Evolutionary conservation across 2,329 filamentous ascomycete species (phyloP).

Genomic region (Exophiala oligosperma): DNA sequence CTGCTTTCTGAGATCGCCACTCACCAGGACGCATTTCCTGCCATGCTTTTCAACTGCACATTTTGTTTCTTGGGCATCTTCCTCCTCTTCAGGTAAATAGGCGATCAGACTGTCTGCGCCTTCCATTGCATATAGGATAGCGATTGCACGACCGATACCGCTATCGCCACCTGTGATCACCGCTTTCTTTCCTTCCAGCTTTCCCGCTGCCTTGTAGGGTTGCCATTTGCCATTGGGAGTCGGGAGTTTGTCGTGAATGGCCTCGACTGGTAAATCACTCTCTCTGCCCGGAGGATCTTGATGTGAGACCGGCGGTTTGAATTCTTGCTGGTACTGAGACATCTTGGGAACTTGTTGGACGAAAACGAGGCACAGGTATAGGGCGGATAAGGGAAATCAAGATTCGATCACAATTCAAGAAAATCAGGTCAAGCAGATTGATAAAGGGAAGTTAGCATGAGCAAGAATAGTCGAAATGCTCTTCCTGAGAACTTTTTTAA

Average conservation of each 20-base stretch:
- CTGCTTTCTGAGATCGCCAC: conserved; percentile 64
- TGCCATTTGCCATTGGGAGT: conserved; percentile 67
- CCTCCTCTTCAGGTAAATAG: conserved; percentile 73
- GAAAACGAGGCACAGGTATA: too few species aligned
- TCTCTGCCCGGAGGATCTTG: conserved; percentile 56
- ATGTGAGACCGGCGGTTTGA: conserved; percentile 51
- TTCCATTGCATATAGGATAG: conserved; percentile 78
- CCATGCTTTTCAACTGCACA: conserved; percentile 67
- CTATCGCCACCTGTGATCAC: conserved; percentile 80
- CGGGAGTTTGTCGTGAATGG: conserved; percentile 65
- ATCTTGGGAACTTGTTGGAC: background rate
- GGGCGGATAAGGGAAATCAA: too few species aligned
- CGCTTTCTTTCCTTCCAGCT: conserved; percentile 72
- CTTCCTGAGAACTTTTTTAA: background rate
- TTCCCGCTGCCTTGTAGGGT: conserved; percentile 72
- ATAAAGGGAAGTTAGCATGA: too few species aligned
- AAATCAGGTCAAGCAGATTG: too few species aligned
- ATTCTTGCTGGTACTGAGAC: conserved; percentile 11
- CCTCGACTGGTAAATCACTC: conserved; percentile 56
- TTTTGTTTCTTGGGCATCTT: conserved; percentile 74
- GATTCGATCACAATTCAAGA: too few species aligned
- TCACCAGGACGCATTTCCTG: conserved; percentile 62
- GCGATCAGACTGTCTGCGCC: conserved; percentile 72
- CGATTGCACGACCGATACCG: conserved; percentile 74
- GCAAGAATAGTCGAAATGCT: background rate